These are phyloP conservation scores for Asterophora lycoperdoides DNA, from an alignment of 768 basidiomycete species.

Conservation along the genomic window DNA sequence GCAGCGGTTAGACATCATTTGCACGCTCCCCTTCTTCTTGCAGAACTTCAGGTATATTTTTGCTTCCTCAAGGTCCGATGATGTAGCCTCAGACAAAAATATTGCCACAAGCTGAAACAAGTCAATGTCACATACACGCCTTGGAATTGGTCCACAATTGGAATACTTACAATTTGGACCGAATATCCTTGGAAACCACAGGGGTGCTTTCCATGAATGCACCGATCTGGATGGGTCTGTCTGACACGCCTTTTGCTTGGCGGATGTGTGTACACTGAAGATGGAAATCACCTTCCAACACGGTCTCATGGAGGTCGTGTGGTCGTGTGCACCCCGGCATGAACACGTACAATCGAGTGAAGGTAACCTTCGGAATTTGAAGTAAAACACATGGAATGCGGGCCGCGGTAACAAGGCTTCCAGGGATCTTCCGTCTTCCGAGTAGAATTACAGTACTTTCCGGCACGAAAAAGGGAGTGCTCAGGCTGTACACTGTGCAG, in stretches of 20 bases:
- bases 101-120: no score
- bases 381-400: neutral
- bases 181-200: neutral
- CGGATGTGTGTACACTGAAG: neutral
- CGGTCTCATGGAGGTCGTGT: neutral
- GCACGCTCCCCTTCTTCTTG: slow-evolving; percentile 14
- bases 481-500: no score
- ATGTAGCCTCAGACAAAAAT: slow-evolving; percentile 26
- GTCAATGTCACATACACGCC: no score
- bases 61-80: slow-evolving; percentile 40
- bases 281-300: neutral
- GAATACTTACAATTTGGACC: no score
- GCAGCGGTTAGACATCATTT: slow-evolving; percentile 52
- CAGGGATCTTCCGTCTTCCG: neutral
- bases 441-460: neutral
- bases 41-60: slow-evolving; percentile 19
- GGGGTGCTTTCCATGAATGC: neutral
- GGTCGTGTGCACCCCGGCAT: neutral
- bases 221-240: no score
- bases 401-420: neutral
- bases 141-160: no score
- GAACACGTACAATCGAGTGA: neutral
- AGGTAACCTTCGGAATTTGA: neutral
- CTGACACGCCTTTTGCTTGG: neutral
- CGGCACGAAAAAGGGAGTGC: no score